phyloP scores from a whole-genome alignment of 2,329 filamentous ascomycete species.

The Hymenoscyphus scutula region DNA sequence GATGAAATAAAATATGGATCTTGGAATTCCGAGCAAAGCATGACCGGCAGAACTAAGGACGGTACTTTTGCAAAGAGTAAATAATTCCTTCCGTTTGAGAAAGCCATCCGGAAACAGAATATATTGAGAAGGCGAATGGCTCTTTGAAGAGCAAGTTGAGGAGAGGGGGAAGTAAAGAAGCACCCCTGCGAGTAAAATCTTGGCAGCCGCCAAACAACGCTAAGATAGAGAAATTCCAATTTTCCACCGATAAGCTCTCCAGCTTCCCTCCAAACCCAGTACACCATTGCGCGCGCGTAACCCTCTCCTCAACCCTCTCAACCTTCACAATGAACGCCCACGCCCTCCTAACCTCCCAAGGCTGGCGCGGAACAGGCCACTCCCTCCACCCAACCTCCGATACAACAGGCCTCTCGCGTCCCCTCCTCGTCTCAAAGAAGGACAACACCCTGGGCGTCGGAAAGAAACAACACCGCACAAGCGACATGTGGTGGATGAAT shows the following conservation, averaged over 20 bases:
- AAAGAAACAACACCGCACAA: conserved; percentile 62
- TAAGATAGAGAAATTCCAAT: neutral
- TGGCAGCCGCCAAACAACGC: neutral
- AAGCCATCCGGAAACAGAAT: no score
- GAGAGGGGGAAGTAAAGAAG: neutral
- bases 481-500: conserved; percentile 95
- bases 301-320: neutral
- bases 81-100: neutral
- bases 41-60: neutral
- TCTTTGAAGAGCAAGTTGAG: neutral
- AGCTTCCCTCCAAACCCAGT: neutral
- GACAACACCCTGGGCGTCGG: conserved; percentile 79
- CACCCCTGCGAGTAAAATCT: neutral
- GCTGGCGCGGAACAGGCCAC: conserved; percentile 87
- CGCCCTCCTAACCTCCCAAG: conserved; percentile 78
- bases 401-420: conserved; percentile 74
- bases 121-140: no score
- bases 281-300: neutral
- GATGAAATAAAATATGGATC: neutral
- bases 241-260: neutral
- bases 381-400: conserved; percentile 76
- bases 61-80: neutral
- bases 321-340: conserved; percentile 71
- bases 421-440: conserved; percentile 80
- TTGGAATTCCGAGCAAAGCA: neutral